Conservation (phyloP, 1,284 basidiomycete genomes). For the Trichosporon ovoides region DNA sequence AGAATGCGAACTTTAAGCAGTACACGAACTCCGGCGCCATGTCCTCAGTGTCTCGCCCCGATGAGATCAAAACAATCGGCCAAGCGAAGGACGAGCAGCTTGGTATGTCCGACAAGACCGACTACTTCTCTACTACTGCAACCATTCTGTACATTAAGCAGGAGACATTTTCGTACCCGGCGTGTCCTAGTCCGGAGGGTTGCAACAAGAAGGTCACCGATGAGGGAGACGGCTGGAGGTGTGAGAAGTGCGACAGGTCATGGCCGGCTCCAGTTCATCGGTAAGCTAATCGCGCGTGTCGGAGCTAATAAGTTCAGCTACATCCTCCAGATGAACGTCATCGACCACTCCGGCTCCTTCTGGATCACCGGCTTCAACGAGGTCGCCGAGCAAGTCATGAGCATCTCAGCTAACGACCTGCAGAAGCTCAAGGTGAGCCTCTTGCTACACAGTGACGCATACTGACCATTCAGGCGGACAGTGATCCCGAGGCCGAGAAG, state of each 20-base stretch:
- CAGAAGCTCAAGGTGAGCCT: slow-evolving; percentile 56
- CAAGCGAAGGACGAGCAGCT: slow-evolving; percentile 76
- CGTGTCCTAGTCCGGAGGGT: slow-evolving; percentile 65
- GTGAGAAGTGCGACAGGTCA: slow-evolving; percentile 85
- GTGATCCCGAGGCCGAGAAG: slow-evolving; percentile 61
- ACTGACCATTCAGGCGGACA: slow-evolving; percentile 51
- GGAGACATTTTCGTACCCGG: slow-evolving; percentile 84
- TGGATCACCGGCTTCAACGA: slow-evolving; percentile 98
- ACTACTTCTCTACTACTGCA: slow-evolving; percentile 76
- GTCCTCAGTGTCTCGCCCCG: slow-evolving; percentile 54
- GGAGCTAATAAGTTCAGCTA: slow-evolving; percentile 57
- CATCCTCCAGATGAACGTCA: slow-evolving; percentile 79
- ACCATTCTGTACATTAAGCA: slow-evolving; percentile 85
- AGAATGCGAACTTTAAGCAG: slow-evolving; percentile 61
- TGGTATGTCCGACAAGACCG: slow-evolving; percentile 71
- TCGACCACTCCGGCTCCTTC: slow-evolving; percentile 79
- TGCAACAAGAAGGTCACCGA: slow-evolving; percentile 92
- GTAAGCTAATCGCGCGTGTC: slow-evolving; percentile 50
- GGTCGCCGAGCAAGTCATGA: slow-evolving; percentile 70
- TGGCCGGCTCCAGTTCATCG: slow-evolving; percentile 73
- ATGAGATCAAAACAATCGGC: slow-evolving; percentile 68
- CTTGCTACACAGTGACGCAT: too few species aligned
- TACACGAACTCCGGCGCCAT: slow-evolving; percentile 54
- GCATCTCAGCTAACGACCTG: slow-evolving; percentile 74
- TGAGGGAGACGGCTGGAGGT: slow-evolving; percentile 69